Evolutionary conservation across 1,284 basidiomycete species (phyloP), one percentile per base, ranked within the genome.

Genomic region (Tylopilus orsonianus): DNA sequence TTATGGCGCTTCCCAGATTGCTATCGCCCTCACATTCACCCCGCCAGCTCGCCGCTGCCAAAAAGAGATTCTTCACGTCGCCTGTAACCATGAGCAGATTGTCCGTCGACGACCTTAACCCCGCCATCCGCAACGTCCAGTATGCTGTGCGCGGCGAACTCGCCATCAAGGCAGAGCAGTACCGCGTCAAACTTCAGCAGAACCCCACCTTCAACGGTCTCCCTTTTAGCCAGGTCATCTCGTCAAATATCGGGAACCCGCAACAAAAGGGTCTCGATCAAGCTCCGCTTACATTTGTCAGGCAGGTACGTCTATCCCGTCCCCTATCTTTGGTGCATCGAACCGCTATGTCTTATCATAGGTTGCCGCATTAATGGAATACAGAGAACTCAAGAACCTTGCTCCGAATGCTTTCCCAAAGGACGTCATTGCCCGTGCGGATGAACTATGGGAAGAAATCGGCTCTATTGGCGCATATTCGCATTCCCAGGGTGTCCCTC

Each of bases 61-160:
- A 12, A 13, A 52, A 35, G 23, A 42, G 33, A 48, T 43, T 30
- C 8, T 42, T 48, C 8, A 1, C 42, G 32, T 50, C 54, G 16
- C 12, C 45, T 26, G 55, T 47, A 55, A 57, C 44, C 2, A 78
- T 89, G 85, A 77, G 75, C 54, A 71, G 73, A 26, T 77, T 90
- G 56, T 78, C 82, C 35, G 54, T 77, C 52, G 75, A 81, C 54
- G 73, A 77, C 36, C 78, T 92, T 71, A 99, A 98, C 73, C 92
- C 90, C 2, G 77, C 87, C 52, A 80, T 97, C 46, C 78, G 85
- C 61, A 84, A 91, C 43, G 96, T 97, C 50, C 83, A 97, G 70
- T 99, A 99, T 67, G 96, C 96, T 51, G 97, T 99, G 26, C 90
- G 96, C 50, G 96, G 97, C 48, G 94, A 96, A 71, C 85, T 99